A percentile compares a stretch with the other conserved stretches of the same genome.
Conservation (phyloP, 345 rosid genomes). For the Kernera saxatilis region DNA sequence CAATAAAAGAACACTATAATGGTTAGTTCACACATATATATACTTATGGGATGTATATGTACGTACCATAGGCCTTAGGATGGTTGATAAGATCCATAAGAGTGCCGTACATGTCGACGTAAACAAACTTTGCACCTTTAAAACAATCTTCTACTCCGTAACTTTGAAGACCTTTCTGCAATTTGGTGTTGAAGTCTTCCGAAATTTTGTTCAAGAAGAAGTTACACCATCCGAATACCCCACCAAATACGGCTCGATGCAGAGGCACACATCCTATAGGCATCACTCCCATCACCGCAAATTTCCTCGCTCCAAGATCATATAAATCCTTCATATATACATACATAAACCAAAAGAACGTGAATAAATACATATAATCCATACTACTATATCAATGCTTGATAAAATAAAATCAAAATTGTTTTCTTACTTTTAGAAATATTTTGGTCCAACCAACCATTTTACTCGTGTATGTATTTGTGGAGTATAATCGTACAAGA, state of each 20-base stretch:
- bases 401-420: not conserved
- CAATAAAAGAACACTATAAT: not conserved
- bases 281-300: constrained; percentile 26
- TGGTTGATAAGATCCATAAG: constrained; percentile 26
- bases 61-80: constrained; percentile 29
- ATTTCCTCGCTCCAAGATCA: constrained; percentile 28
- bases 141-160: constrained; percentile 15
- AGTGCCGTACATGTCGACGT: constrained; percentile 23
- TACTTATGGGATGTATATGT: not conserved
- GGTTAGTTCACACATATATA: not conserved
- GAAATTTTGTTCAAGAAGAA: not conserved
- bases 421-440: constrained; percentile 39
- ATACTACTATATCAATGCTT: not conserved
- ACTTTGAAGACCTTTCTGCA: constrained; percentile 17
- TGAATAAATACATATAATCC: not conserved
- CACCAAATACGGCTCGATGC: not conserved
- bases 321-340: constrained; percentile 24
- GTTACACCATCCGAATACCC: constrained; percentile 21
- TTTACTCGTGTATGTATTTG: constrained; percentile 43
- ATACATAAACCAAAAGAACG: not conserved
- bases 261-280: constrained; percentile 31
- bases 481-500: constrained; percentile 23
- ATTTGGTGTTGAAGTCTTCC: constrained; percentile 20
- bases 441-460: constrained; percentile 27
- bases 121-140: constrained; percentile 28